Evolutionary conservation across 2,329 filamentous ascomycete species (phyloP), one percentile per base, ranked within the genome.

Genomic region (Colletotrichum liaoningense): DNA sequence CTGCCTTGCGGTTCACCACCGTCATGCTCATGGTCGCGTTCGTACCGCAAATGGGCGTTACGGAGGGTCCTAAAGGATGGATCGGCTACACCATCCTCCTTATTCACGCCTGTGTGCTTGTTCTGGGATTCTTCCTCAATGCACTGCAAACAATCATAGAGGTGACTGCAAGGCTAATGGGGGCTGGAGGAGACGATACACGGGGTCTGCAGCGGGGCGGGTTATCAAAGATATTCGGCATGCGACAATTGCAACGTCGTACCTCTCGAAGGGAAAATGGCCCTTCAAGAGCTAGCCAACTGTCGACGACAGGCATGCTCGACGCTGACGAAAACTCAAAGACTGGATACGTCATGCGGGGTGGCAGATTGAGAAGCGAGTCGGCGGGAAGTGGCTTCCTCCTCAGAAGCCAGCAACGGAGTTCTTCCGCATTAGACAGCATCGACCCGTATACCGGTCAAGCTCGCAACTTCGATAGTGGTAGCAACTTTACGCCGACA

Each of bases 41-140:
- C 81, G 91, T 95, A 14, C 95, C 96, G 1, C 93, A 93, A 1
- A 88, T 99, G 3, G 92, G 91, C 26, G 92, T 98, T 5, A 89
- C 90, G 0, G 93, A 97, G 79, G 91, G 93, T 0, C 86, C 93
- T 1, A 97, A 95, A 81, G 95, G 95, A 5, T 99, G 97, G 97
- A 94, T 98, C 76, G 97, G 95, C 49, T 99, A 99, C 81, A 91
- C 93, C 30, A 97, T 98, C 69, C 86, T 99, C 60, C 83, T 97
- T 33, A 89, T 98, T 46, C 97, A 99, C 80, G 95, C 90, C 4
- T 89, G 93, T 74, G 94, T 98, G 0, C 85, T 99, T 26, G 88
- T 98, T 3, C 94, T 98, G 78, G 96, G 95, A 1, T 99, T 98
- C 85, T 94, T 98, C 81, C 86, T 99, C 67, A 98, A 98, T 80